A percentile compares a stretch with the other conserved stretches of the same genome.
Evolutionary conservation across 305 asterid species (phyloP).

Genomic region (Fraxinus nigra): DNA sequence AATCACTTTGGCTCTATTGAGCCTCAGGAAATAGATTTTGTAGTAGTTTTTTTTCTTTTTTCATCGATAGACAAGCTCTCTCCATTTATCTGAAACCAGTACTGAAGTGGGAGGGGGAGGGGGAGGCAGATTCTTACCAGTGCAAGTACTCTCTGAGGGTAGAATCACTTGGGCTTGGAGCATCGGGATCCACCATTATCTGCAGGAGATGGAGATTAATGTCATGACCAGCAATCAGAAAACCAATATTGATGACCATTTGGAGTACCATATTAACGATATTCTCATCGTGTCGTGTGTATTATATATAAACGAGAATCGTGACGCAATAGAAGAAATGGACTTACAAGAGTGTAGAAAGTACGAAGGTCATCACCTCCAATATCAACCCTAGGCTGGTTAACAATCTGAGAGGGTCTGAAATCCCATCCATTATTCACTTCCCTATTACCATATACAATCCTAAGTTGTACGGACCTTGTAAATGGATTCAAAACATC

Average conservation of each 20-base stretch:
- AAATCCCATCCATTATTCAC: constrained; percentile 52
- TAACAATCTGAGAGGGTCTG: constrained; percentile 45
- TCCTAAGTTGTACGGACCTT: constrained; percentile 33
- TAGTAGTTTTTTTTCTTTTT: too few species aligned
- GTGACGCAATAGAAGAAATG: neutral
- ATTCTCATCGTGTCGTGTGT: neutral
- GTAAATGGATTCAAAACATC: constrained; percentile 56
- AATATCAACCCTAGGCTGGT: constrained; percentile 57
- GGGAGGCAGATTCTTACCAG: constrained; percentile 35
- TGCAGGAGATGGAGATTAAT: neutral
- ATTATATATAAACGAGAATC: neutral
- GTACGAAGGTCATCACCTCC: constrained; percentile 64
- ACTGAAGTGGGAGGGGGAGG: neutral
- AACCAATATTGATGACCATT: neutral
- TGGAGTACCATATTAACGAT: neutral
- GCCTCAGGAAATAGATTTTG: neutral
- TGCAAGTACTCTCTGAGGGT: constrained; percentile 58
- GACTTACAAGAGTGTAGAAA: constrained; percentile 50
- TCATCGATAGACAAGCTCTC: too few species aligned
- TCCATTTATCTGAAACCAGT: neutral
- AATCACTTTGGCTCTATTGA: neutral
- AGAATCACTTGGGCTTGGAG: constrained; percentile 68
- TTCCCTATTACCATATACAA: constrained; percentile 31
- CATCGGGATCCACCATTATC: constrained; percentile 70
- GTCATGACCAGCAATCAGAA: neutral